Conservation (phyloP, 441 rosid genomes). For the Breynia disticha region DNA sequence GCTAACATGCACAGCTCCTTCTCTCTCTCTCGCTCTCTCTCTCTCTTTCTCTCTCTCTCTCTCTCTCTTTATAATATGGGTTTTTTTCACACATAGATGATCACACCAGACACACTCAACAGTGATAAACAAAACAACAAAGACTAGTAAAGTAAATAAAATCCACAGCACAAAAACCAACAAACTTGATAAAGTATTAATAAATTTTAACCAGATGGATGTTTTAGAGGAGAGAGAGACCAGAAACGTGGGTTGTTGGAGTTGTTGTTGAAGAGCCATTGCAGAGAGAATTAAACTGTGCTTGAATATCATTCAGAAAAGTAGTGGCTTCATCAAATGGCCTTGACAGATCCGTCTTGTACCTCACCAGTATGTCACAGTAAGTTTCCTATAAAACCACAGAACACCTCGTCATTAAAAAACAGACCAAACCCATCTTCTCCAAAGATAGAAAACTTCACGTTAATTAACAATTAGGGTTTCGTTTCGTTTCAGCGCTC, state of each 20-base stretch:
- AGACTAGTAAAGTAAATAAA: conserved; percentile 4
- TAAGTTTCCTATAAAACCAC: conserved; percentile 35
- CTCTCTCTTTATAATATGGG: conserved; percentile 1
- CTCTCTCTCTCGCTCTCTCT: not conserved
- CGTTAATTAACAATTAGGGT: conserved; percentile 15
- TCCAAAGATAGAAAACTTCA: not conserved
- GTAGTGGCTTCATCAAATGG: conserved; percentile 51
- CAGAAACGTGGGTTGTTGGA: conserved; percentile 20
- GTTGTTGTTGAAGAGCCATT: conserved; percentile 22
- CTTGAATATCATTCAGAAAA: conserved; percentile 37
- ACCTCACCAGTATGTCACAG: conserved; percentile 39
- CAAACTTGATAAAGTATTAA: conserved; percentile 3
- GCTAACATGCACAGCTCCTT: conserved; percentile 21
- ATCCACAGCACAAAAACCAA: conserved; percentile 22
- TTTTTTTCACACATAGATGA: not conserved
- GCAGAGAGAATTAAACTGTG: conserved; percentile 47
- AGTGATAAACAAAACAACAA: conserved; percentile 4
- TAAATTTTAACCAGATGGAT: not conserved
- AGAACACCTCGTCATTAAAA: not conserved
- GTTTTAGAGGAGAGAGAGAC: conserved; percentile 17
- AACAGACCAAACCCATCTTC: not conserved
- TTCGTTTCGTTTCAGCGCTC: conserved; percentile 11
- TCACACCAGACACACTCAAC: not conserved
- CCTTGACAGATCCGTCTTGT: conserved; percentile 42
- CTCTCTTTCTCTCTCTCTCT: not conserved